Evolutionary conservation across 768 basidiomycete genomes (phyloP), one percentile per base, ranked within the genome.

Genomic region (Tubosaeta sp.): DNA sequence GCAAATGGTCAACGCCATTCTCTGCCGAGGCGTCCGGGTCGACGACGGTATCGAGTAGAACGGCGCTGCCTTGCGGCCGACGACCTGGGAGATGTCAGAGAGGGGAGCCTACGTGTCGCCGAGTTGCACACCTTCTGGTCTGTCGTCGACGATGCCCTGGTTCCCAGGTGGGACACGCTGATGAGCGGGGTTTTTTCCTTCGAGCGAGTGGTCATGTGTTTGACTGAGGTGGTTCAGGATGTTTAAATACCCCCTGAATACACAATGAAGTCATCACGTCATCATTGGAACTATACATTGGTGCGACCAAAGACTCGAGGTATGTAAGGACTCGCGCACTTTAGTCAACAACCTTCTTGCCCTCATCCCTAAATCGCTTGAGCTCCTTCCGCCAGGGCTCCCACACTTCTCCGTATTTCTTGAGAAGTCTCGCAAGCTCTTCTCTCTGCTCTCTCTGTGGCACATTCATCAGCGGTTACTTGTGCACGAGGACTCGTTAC

Each of bases 331-430:
- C 19, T 32, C n/a, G 45, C n/a, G 11, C 8, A 5, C n/a, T 19
- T 68, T 52, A 69, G 46, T 69, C 69, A 8, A 54, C 51, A 17
- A 88, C 64, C 58, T 85, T 85, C 69, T 83, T 73, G 4, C 90
- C 91, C 47, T 78, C 78, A 55, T 85, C 82, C 69, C 78, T 84
- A 65, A 89, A 90, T 69, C 83, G 88, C 52, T 76, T 77, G 46
- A 92, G 71, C 68, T 95, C 93, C 32, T 76, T 78, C 65, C 74
- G 76, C 91, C 92, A 97, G 9, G 90, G 91, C 60, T 88, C 88
- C 87, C 86, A 94, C 2, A 74, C 76, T n/a, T 82, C 63, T 1
- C 93, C 91, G 57, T 95, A 97, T 68, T 97, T 97, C 69, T 75
- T 82, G 54, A 97, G 61, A 22, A 97, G 73, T 32, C 76, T 59